Conservation (phyloP, 768 basidiomycete genomes). For the Pisolithus marmoratus region DNA sequence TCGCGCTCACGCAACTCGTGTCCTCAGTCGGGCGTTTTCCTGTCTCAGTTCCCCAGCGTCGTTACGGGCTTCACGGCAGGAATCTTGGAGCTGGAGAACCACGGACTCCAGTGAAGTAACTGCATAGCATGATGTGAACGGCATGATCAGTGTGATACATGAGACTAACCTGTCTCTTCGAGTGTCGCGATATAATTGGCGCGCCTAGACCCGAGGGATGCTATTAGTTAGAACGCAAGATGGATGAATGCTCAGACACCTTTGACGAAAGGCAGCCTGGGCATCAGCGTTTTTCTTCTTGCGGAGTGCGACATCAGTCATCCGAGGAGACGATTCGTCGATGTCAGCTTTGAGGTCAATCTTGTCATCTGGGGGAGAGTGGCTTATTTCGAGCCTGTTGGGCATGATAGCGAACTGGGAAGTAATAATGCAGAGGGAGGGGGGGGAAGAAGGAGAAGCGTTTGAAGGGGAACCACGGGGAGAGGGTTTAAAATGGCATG, state of each 20-base stretch:
- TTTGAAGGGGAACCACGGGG: constrained; percentile 8
- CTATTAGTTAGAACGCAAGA: constrained; percentile 15
- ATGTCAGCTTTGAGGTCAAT: constrained; percentile 33
- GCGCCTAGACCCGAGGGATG: constrained; percentile 31
- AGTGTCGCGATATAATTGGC: constrained; percentile 86
- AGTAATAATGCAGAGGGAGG: constrained; percentile 9
- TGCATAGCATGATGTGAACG: constrained; percentile 24
- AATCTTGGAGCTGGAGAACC: constrained; percentile 78
- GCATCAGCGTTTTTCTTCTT: constrained; percentile 91
- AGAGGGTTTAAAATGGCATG: constrained; percentile 50
- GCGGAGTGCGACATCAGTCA: constrained; percentile 65
- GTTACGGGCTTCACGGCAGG: constrained; percentile 60
- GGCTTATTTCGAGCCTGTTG: constrained; percentile 23
- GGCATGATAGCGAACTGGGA: constrained; percentile 14
- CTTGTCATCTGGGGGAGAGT: constrained; percentile 31
- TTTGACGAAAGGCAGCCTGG: constrained; percentile 77
- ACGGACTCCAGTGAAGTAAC: constrained; percentile 84
- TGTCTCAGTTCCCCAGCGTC: constrained; percentile 59
- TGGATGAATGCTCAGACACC: constrained; percentile 23
- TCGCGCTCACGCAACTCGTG: constrained; percentile 68
- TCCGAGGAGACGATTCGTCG: constrained; percentile 32
- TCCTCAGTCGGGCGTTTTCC: constrained; percentile 58
- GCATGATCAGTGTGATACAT: not conserved
- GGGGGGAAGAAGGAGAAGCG: constrained; percentile 12
- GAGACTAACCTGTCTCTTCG: constrained; percentile 63